Base-by-base conservation (phyloP, 2,329 filamentous ascomycete genomes). In the Xylaria sp. region DNA sequence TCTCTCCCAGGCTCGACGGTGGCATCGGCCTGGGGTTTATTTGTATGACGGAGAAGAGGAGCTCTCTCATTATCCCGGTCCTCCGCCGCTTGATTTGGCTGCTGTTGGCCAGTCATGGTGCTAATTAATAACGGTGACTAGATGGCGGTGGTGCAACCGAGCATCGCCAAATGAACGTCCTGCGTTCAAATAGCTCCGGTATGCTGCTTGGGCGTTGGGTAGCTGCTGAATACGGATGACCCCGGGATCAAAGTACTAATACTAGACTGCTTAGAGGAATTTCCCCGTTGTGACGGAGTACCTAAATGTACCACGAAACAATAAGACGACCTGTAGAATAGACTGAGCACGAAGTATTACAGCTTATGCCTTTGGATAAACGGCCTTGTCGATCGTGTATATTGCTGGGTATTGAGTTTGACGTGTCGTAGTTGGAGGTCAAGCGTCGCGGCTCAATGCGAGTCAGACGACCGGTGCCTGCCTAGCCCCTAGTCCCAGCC, bases 11-110 rank as follows among this genome's bases (percentile, higher is more conserved):
- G 55, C 61, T 64, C 62, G 36, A 48, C 4, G 19, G 59, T 17
- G 58, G 36, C 42, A 50, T 61, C 30, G 12, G 27, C 21, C 19
- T 55, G 61, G 27, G 58, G 39, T 53, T 53, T 64, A 55, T 54
- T 65, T 55, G 67, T 57, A 48, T 65, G 50, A 54, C 58, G 60
- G 30, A 76, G 71, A 60, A 76, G 70, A 68, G 74, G 73, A 61
- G 74, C 69, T 17, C 59, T 68, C 69, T 76, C 74, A 64, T 72
- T 47, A 47, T 66, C 64, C 45, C 21, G 48, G 39, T 36, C 56
- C 50, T 45, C 54, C 21, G 50, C 61, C 7, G 61, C 54, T 47
- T 47, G 55, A 11, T 56, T 60, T 9, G 70, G 42, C 42, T 53
- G 59, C 54, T 53, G 32, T 50, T 62, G 47, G 62, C 56, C 14